phyloP scores from a whole-genome alignment of 805 yeast species.

The Candida andamanensis region DNA sequence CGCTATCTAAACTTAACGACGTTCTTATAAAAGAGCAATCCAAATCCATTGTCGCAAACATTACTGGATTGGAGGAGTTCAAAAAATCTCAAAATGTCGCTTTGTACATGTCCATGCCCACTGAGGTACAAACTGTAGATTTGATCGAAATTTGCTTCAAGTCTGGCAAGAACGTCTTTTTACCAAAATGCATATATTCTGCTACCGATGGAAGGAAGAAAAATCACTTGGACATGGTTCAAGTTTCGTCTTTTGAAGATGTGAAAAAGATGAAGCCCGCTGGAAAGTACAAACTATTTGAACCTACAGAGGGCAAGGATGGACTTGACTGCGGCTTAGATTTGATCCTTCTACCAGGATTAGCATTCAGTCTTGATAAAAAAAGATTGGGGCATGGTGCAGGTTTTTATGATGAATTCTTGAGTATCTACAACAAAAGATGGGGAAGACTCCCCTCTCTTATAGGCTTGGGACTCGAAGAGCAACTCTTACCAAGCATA shows the following conservation, averaged over 20 bases:
- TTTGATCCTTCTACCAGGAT: slow-evolving; percentile 76
- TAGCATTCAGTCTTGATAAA: slow-evolving; percentile 57
- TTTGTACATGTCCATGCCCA: slow-evolving; percentile 72
- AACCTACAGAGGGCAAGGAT: slow-evolving; percentile 48
- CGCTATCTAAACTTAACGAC: slow-evolving; percentile 13
- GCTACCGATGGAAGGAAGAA: slow-evolving; percentile 25
- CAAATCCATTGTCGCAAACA: slow-evolving; percentile 11
- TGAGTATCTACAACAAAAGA: slow-evolving; percentile 16
- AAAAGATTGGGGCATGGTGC: slow-evolving; percentile 86
- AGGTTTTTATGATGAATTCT: slow-evolving; percentile 79
- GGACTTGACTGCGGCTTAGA: slow-evolving; percentile 44
- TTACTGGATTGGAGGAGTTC: slow-evolving; percentile 32
- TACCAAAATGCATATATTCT: slow-evolving; percentile 48
- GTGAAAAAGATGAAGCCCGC: slow-evolving; percentile 51
- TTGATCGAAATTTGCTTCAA: slow-evolving; percentile 51
- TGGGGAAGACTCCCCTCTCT: slow-evolving; percentile 33
- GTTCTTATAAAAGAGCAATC: slow-evolving; percentile 23
- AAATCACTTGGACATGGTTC: slow-evolving; percentile 51
- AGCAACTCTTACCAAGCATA: slow-evolving; percentile 51
- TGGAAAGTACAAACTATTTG: slow-evolving; percentile 64
- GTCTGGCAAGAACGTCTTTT: slow-evolving; percentile 46
- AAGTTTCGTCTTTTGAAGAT: slow-evolving; percentile 36
- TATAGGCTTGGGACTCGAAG: slow-evolving; percentile 61
- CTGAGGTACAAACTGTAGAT: slow-evolving; percentile 58
- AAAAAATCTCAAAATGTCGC: slow-evolving; percentile 48